Conservation (phyloP, 495 filamentous ascomycete genomes). For the Chaetomium fimeti region DNA sequence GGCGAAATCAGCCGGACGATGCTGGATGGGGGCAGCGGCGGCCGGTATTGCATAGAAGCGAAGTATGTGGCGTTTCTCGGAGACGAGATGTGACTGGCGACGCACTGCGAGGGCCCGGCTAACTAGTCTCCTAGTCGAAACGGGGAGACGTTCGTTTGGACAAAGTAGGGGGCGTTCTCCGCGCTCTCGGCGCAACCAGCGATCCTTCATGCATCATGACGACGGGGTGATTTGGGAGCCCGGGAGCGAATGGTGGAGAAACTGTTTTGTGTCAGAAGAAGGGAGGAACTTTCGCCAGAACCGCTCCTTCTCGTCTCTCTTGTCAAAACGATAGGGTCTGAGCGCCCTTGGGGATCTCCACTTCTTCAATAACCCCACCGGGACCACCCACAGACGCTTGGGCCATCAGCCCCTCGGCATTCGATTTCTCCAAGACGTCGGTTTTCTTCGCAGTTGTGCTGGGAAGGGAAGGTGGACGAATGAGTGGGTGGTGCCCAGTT, state of each 20-base stretch:
- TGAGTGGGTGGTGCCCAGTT: not conserved
- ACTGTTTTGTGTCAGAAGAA: not conserved
- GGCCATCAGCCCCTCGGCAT: conserved; percentile 16
- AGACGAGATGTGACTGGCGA: conserved; percentile 19
- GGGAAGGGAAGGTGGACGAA: conserved; percentile 12
- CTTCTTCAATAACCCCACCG: not conserved
- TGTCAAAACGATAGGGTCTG: not conserved
- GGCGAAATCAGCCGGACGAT: conserved; percentile 17
- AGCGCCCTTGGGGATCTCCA: not conserved
- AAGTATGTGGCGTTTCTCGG: conserved; percentile 15
- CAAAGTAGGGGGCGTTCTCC: conserved; percentile 7
- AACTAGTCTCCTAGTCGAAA: conserved; percentile 13
- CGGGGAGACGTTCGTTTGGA: conserved; percentile 10
- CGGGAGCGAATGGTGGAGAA: conserved; percentile 14
- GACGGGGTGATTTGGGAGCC: not conserved
- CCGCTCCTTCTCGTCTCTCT: not conserved
- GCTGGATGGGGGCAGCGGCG: conserved; percentile 18
- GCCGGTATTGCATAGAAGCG: conserved; percentile 6
- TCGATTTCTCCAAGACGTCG: not conserved
- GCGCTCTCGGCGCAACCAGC: conserved; percentile 18
- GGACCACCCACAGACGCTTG: not conserved
- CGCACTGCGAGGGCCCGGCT: not conserved
- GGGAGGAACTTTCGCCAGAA: conserved; percentile 15
- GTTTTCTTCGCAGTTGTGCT: no score
- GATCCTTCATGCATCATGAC: conserved; percentile 28